These are phyloP conservation scores for Aspergillus jensenii DNA, from an alignment of 2,329 filamentous ascomycete genomes.

Conservation along the genomic window DNA sequence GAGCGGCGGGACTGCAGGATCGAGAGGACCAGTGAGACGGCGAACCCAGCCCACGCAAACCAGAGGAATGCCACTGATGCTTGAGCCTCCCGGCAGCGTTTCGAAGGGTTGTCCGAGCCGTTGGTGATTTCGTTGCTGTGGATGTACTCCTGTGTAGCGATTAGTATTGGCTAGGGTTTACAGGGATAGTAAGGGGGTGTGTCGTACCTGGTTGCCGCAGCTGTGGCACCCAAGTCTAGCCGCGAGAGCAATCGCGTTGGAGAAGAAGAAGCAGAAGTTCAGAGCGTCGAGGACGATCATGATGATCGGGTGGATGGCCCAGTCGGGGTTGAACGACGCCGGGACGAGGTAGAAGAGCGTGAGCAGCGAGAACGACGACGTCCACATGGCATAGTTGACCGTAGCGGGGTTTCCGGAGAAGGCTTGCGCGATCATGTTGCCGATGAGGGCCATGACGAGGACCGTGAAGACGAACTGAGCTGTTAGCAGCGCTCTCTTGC, in stretches of 20 bases:
- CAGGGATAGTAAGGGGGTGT: background rate
- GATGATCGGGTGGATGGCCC: conserved; percentile 44
- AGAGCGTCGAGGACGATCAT: conserved; percentile 46
- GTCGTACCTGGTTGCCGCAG: conserved; percentile 48
- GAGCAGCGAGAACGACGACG: conserved; percentile 47
- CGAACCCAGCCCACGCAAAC: conserved; percentile 49
- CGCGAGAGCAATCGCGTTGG: conserved; percentile 49
- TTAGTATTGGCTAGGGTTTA: background rate
- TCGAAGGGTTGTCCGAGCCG: conserved; percentile 35
- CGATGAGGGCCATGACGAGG: conserved; percentile 61
- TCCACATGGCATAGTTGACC: conserved; percentile 54
- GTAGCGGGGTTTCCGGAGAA: conserved; percentile 55
- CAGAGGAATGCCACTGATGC: conserved; percentile 53
- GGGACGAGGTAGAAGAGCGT: conserved; percentile 50
- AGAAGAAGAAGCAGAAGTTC: conserved; percentile 51
- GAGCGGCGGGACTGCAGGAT: conserved; percentile 35
- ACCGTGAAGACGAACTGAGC: conserved; percentile 59
- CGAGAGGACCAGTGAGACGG: conserved; percentile 43
- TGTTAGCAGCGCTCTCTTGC: conserved; percentile 4
- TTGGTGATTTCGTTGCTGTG: conserved; percentile 47
- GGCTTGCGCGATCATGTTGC: conserved; percentile 60
- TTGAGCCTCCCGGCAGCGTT: conserved; percentile 53
- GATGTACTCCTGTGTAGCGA: conserved; percentile 30
- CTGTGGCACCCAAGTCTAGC: conserved; percentile 45
- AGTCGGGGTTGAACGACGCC: conserved; percentile 40